phyloP scores from a whole-genome alignment of 2,329 filamentous ascomycete species.

The Aspergillus uvarum region DNA sequence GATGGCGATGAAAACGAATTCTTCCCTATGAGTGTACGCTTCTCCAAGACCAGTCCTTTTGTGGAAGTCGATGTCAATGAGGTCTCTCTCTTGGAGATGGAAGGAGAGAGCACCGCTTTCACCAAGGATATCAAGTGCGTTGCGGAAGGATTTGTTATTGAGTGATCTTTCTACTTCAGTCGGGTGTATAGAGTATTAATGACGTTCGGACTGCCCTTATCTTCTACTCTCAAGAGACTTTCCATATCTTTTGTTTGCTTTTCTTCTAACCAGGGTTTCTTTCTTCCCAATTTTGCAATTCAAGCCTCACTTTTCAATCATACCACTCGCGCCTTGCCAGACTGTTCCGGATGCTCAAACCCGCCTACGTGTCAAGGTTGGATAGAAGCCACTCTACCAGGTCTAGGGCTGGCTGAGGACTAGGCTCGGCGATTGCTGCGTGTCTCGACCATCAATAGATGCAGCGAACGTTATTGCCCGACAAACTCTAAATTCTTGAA shows the following conservation, averaged over 20 bases:
- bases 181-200: constrained; percentile 40
- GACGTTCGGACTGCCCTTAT: constrained; percentile 33
- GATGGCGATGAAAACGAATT: constrained; percentile 90
- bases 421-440: background rate
- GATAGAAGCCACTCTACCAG: too few relatives aligned
- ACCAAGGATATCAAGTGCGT: constrained; percentile 48
- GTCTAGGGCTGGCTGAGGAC: background rate
- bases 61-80: constrained; percentile 80
- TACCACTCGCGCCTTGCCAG: background rate
- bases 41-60: constrained; percentile 81
- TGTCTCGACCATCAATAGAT: background rate
- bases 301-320: constrained; percentile 10
- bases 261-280: constrained; percentile 21
- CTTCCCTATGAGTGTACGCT: constrained; percentile 94
- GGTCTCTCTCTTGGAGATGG: constrained; percentile 47
- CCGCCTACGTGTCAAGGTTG: background rate
- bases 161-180: constrained; percentile 33
- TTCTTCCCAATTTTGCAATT: constrained; percentile 21
- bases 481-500: background rate
- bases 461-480: background rate
- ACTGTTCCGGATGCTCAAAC: background rate
- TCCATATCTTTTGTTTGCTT: constrained; percentile 18
- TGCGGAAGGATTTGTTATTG: constrained; percentile 47
- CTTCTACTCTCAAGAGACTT: constrained; percentile 11
- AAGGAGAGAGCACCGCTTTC: constrained; percentile 45